Percentiles rank a stretch among this genome's conserved stretches.
Evolutionary conservation across 805 yeast species (phyloP).

Genomic region (Candida montana): DNA sequence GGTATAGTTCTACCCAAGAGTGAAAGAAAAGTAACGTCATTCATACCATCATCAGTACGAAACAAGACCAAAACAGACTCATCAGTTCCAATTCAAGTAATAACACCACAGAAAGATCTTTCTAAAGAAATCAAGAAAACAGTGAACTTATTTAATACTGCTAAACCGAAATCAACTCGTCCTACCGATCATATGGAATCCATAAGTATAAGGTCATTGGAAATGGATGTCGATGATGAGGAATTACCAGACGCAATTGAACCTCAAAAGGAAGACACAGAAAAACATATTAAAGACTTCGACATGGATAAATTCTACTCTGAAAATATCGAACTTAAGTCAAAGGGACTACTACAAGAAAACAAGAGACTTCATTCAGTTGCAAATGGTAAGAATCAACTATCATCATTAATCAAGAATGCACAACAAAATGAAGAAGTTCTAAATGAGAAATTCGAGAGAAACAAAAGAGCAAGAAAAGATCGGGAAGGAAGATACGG

Average conservation of each 20-base stretch:
- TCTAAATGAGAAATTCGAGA: slow-evolving; percentile 20
- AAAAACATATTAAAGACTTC: slow-evolving; percentile 18
- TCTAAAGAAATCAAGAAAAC: too few relatives aligned
- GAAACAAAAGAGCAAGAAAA: slow-evolving; percentile 18
- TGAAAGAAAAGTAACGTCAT: slow-evolving; percentile 15
- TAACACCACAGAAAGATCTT: not conserved
- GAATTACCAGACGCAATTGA: not conserved
- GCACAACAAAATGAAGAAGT: slow-evolving; percentile 22
- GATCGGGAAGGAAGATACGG: slow-evolving; percentile 22
- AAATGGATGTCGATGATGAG: slow-evolving; percentile 2
- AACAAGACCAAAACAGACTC: slow-evolving; percentile 6
- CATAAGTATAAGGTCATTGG: slow-evolving; percentile 2
- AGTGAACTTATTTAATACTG: slow-evolving; percentile 1
- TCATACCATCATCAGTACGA: slow-evolving; percentile 20
- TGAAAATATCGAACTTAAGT: slow-evolving; percentile 18
- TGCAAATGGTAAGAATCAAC: slow-evolving; percentile 21
- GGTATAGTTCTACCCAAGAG: slow-evolving; percentile 15
- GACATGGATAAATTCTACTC: slow-evolving; percentile 18
- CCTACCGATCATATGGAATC: not conserved
- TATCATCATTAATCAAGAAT: slow-evolving; percentile 24
- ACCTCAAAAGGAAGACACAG: slow-evolving; percentile 2
- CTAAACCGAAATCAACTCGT: slow-evolving; percentile 1
- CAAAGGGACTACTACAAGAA: slow-evolving; percentile 18
- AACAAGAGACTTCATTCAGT: slow-evolving; percentile 20
- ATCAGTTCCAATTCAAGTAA: not conserved